Conservation (phyloP, 2,329 filamentous ascomycete genomes). For the Epichloe elymi region DNA sequence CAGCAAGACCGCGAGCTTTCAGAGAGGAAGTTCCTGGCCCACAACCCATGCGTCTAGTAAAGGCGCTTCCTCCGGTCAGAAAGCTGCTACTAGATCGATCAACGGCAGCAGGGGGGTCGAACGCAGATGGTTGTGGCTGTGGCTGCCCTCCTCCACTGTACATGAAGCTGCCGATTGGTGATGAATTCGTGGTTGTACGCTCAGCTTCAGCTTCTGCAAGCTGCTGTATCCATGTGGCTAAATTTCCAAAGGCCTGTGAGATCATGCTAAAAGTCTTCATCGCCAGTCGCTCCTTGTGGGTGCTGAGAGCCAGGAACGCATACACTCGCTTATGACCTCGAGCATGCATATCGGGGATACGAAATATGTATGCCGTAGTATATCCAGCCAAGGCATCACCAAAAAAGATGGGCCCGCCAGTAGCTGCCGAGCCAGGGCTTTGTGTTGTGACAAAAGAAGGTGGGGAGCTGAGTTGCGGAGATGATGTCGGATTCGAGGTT, state of each 20-base stretch:
- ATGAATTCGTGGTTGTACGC: conserved; percentile 33
- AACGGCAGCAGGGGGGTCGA: conserved; percentile 18
- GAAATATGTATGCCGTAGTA: conserved; percentile 58
- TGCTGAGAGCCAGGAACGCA: conserved; percentile 52
- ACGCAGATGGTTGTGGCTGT: conserved; percentile 14
- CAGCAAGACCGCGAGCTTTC: conserved; percentile 48
- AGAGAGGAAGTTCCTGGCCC: conserved; percentile 42
- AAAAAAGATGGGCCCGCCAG: conserved; percentile 55
- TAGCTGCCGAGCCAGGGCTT: conserved; percentile 38
- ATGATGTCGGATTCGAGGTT: conserved; percentile 25
- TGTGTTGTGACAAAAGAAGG: conserved; percentile 42
- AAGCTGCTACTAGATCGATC: conserved; percentile 40
- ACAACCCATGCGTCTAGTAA: conserved; percentile 44
- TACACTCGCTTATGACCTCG: conserved; percentile 57
- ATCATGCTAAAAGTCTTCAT: conserved; percentile 55
- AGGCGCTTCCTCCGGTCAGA: conserved; percentile 40
- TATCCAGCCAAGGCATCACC: conserved; percentile 52
- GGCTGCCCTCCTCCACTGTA: conserved; percentile 22
- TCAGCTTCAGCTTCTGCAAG: conserved; percentile 52
- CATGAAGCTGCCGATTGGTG: conserved; percentile 24
- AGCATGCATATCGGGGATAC: conserved; percentile 53
- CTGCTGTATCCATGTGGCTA: conserved; percentile 52
- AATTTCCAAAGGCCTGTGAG: conserved; percentile 47
- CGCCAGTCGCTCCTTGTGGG: conserved; percentile 49
- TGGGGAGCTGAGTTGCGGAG: conserved; percentile 23